Conservation (phyloP, 192 early-diverging fungal genomes). For the Cetraspora pellucida region DNA sequence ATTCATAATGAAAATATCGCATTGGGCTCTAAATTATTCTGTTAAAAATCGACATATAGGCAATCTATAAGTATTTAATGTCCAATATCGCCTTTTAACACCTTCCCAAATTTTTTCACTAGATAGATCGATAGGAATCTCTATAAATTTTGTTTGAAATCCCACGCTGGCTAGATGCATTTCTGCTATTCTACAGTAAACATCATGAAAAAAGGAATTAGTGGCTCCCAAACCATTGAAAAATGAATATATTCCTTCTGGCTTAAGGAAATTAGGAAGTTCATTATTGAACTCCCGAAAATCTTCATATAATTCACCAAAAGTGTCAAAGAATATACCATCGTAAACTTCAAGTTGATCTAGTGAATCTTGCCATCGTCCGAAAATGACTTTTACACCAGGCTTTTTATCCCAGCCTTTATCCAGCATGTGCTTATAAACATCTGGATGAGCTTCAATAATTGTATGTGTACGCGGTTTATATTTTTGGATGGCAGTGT, state of each 20-base stretch:
- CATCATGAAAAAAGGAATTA: conserved; percentile 96
- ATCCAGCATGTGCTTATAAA: conserved; percentile 82
- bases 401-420: conserved; percentile 87
- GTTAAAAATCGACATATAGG: conserved; percentile 65
- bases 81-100: conserved; percentile 77
- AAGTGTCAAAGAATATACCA: conserved; percentile 95
- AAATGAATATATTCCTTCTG: conserved; percentile 85
- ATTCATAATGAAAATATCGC: too few relatives aligned
- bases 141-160: conserved; percentile 70
- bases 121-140: conserved; percentile 72
- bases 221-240: conserved; percentile 95
- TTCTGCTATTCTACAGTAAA: conserved; percentile 84
- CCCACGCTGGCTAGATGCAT: conserved; percentile 82
- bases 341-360: conserved; percentile 79
- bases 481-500: conserved; percentile 75
- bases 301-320: conserved; percentile 93
- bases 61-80: conserved; percentile 70
- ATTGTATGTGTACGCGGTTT: conserved; percentile 80
- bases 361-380: conserved; percentile 89
- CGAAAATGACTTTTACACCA: conserved; percentile 83
- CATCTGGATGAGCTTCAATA: conserved; percentile 97
- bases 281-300: conserved; percentile 70
- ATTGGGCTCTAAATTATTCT: neutral
- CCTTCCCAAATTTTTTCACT: conserved; percentile 90
- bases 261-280: conserved; percentile 71